Evolutionary conservation across 2,329 filamentous ascomycete genomes (phyloP).

Genomic region (Microascus cirrosus): DNA sequence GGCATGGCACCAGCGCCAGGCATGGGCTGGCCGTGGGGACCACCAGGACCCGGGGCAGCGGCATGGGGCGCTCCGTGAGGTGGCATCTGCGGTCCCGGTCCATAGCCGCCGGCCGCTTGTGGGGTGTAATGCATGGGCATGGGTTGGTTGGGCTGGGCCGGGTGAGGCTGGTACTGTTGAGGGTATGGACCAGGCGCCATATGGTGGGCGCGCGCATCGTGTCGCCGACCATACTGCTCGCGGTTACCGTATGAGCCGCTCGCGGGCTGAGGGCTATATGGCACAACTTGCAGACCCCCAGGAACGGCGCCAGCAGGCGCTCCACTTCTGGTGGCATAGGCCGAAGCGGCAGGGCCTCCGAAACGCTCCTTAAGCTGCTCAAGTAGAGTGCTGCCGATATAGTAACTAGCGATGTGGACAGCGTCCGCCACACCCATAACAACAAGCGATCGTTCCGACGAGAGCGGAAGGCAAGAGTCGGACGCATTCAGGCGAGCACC

Average conservation of each 20-base stretch:
- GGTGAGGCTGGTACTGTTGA: slow-evolving; percentile 58
- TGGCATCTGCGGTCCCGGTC: slow-evolving; percentile 64
- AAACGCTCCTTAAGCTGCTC: slow-evolving; percentile 97
- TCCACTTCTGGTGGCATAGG: slow-evolving; percentile 90
- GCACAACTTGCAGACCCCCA: slow-evolving; percentile 98
- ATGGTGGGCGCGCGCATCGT: slow-evolving; percentile 62
- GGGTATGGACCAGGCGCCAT: slow-evolving; percentile 62
- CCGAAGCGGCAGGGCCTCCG: slow-evolving; percentile 90
- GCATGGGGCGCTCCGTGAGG: slow-evolving; percentile 56
- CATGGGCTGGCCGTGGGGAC: slow-evolving; percentile 53
- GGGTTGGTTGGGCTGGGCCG: slow-evolving; percentile 50
- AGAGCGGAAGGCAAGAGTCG: slow-evolving; percentile 85
- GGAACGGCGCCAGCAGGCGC: slow-evolving; percentile 88
- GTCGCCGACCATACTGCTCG: slow-evolving; percentile 69
- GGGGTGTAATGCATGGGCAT: slow-evolving; percentile 70
- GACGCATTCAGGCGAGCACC: slow-evolving; percentile 94
- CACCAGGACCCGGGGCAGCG: slow-evolving; percentile 40
- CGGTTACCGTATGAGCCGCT: slow-evolving; percentile 76
- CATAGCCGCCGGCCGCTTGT: slow-evolving; percentile 63
- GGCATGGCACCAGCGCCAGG: slow-evolving; percentile 41
- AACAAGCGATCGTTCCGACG: slow-evolving; percentile 93
- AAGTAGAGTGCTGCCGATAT: slow-evolving; percentile 93
- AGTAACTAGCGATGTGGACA: slow-evolving; percentile 97
- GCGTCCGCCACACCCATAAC: slow-evolving; percentile 97
- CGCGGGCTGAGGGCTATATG: slow-evolving; percentile 86